Evolutionary conservation across 805 yeast species (phyloP), one percentile per base, ranked within the genome.

Genomic region (Lachancea fermentati): DNA sequence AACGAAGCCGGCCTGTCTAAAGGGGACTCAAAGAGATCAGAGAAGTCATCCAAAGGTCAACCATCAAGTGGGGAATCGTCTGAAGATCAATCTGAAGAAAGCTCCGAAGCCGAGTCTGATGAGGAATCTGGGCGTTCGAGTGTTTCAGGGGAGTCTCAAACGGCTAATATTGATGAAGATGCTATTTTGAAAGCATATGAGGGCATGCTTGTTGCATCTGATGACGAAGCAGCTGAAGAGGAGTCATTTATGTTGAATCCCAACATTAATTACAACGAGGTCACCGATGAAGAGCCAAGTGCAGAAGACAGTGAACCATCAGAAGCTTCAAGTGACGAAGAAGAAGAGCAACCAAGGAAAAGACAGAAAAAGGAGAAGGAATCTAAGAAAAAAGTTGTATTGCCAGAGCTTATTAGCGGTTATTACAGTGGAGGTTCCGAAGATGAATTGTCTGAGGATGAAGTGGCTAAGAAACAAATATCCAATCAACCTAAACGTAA

Each of bases 391-490:
- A 54, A 64, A 36, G 44, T 55, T 37, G 60, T 65, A 13, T 69
- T 87, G 11, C 96, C 96, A 0, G 79, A 76, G 34, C 67, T 88
- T 37, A 79, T 81, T 39, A 66, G 76, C 1, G 98, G 98, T 4
- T 93, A 85, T 61, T 75, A 74, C 44, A 87, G 96, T 4, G 94
- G 87, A 4, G 96, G 84, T 2, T 80, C 85, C 1, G 94, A 85
- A 26, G 78, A 72, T 12, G 81, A 75, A 32, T 67, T 62, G 34
- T 67, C 62, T 24, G 71, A 68, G 25, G 72, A 69, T 52, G 70
- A 67, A 34, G 65, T 71, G 3, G 78, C 80, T 1, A 60, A 50
- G 32, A 50, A 57, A 56, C 58, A 55, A 37, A 48, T 51, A n/a
- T 45, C 57, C 15, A 51, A 48, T 4, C 44, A 74, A 19, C 72